Evolutionary conservation across 371 early-diverging fungal genomes (phyloP).

Genomic region (Saksenaea vasiformis): DNA sequence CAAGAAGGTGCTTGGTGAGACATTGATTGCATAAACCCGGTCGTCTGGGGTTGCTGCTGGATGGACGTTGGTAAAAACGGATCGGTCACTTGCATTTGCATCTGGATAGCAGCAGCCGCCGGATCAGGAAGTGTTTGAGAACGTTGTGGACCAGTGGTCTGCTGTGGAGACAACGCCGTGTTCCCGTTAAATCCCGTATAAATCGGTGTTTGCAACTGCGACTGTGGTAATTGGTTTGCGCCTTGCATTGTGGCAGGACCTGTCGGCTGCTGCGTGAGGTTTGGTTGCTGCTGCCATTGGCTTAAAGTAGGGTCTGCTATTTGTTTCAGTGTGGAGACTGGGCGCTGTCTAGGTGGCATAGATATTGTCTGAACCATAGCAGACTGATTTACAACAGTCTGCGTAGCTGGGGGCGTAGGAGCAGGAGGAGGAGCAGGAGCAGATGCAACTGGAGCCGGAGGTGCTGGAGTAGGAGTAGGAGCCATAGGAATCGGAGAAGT

Average conservation of each 20-base stretch:
- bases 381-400: background rate
- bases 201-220: background rate
- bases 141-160: background rate
- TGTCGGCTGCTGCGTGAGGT: background rate
- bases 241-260: background rate
- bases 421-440: conserved; percentile 8
- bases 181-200: background rate
- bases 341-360: conserved; percentile 28
- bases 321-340: conserved; percentile 25
- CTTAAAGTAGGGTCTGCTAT: conserved; percentile 31
- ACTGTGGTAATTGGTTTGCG: background rate
- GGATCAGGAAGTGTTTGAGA: background rate
- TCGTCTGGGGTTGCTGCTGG: conserved; percentile 4
- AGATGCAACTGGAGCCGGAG: background rate
- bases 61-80: background rate
- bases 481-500: background rate
- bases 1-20: background rate
- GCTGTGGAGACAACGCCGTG: background rate
- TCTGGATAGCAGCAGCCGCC: background rate
- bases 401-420: background rate
- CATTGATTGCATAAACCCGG: background rate
- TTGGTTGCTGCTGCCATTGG: conserved; percentile 28
- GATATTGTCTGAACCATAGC: background rate
- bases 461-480: background rate
- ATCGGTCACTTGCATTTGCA: background rate